Evolutionary conservation across 495 filamentous ascomycete genomes (phyloP).

Genomic region (Xylaria bambusicola): DNA sequence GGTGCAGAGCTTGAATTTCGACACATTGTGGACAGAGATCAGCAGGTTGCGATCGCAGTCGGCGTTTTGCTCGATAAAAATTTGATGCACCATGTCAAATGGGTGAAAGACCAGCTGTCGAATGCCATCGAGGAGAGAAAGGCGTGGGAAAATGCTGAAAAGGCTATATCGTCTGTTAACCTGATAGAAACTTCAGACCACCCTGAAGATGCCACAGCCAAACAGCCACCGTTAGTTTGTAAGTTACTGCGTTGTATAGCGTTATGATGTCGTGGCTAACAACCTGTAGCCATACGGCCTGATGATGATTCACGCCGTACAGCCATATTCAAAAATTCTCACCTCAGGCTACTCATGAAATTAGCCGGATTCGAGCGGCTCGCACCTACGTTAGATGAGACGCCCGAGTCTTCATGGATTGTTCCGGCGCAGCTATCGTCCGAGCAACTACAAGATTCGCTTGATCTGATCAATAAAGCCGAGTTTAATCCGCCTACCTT

Average conservation of each 20-base stretch:
- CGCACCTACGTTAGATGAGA: conserved; percentile 64
- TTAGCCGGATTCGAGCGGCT: conserved; percentile 71
- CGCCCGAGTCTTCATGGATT: conserved; percentile 73
- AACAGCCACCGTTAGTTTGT: conserved; percentile 48
- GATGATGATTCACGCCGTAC: conserved; percentile 67
- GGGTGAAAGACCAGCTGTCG: conserved; percentile 72
- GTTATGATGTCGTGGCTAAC: conserved; percentile 2
- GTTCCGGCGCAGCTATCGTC: conserved; percentile 68
- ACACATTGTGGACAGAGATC: conserved; percentile 60
- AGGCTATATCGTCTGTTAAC: conserved; percentile 49
- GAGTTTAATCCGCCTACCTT: conserved; percentile 72
- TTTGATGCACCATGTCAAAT: conserved; percentile 71
- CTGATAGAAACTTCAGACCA: conserved; percentile 27
- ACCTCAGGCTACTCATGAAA: conserved; percentile 83
- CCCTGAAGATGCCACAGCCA: conserved; percentile 39
- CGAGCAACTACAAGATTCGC: conserved; percentile 59
- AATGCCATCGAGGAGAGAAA: conserved; percentile 72
- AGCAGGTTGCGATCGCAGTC: conserved; percentile 77
- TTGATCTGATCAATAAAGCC: conserved; percentile 65
- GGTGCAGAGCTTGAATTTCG: conserved; percentile 78
- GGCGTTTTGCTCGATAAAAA: conserved; percentile 75
- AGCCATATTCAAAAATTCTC: conserved; percentile 86
- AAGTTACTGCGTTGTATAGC: conserved; percentile 26
- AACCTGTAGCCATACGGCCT: conserved; percentile 59
- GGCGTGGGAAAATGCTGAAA: conserved; percentile 73